phyloP scores from a whole-genome alignment of 495 filamentous ascomycete genomes.

The Lasiosphaeriaceae sp. region DNA sequence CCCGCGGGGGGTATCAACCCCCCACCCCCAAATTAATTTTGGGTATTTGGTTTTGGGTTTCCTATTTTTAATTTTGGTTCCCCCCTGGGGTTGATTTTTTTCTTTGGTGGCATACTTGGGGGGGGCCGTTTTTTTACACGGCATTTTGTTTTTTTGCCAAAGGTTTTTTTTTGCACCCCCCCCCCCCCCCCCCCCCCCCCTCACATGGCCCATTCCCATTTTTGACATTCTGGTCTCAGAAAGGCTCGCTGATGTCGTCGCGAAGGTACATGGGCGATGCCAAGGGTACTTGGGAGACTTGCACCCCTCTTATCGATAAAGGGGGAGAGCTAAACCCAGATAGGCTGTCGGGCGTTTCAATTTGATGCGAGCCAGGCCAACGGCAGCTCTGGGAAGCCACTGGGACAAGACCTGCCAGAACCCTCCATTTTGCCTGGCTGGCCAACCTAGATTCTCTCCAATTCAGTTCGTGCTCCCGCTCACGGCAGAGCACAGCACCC shows the following conservation, averaged over 20 bases:
- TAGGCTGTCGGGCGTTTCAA: conserved; percentile 11
- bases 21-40: too few relatives aligned
- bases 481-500: too few relatives aligned
- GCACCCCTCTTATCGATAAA: conserved; percentile 16
- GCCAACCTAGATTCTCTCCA: neutral
- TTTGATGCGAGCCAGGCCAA: conserved; percentile 7
- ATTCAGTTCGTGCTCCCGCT: too few relatives aligned
- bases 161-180: too few relatives aligned
- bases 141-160: too few relatives aligned
- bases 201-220: neutral
- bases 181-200: too few relatives aligned
- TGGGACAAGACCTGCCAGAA: neutral
- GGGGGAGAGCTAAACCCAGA: conserved; percentile 7
- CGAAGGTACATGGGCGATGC: conserved; percentile 8
- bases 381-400: neutral
- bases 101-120: too few relatives aligned
- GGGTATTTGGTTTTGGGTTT: too few relatives aligned
- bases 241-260: neutral
- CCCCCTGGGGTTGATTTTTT: too few relatives aligned
- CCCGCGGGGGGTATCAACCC: too few relatives aligned
- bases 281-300: conserved; percentile 16
- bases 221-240: neutral
- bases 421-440: neutral
- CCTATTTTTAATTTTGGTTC: too few relatives aligned
- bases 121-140: too few relatives aligned